Evolutionary conservation across 176 grass and related monocot species (phyloP).

Genomic region (Ampelocalamus luodianensis): DNA sequence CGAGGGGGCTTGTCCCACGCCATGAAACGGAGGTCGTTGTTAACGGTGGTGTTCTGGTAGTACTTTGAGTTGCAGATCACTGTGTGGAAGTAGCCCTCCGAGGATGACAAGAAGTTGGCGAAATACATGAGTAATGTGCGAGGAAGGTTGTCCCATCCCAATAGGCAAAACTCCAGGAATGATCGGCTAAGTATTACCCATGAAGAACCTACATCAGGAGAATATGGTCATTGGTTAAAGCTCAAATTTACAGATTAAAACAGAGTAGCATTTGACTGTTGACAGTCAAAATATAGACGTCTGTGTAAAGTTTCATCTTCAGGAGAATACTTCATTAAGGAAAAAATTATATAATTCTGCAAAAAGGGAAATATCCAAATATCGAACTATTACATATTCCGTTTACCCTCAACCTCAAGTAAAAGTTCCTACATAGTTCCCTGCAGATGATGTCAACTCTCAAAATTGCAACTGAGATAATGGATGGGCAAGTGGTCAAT

Average conservation of each 20-base stretch:
- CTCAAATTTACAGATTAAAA: neutral
- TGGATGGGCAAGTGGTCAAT: neutral
- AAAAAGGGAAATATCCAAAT: conserved; percentile 3
- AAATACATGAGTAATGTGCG: conserved; percentile 94
- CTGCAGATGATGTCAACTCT: neutral
- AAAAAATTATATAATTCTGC: neutral
- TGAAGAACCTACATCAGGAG: conserved; percentile 67
- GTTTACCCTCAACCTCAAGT: neutral
- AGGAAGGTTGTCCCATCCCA: conserved; percentile 95
- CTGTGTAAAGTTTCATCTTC: neutral
- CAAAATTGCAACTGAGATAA: conserved; percentile 3
- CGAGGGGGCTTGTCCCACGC: conserved; percentile 75
- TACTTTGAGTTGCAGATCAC: conserved; percentile 97
- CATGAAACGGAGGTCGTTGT: conserved; percentile 80
- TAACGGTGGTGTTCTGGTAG: conserved; percentile 93
- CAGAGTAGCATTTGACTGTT: neutral
- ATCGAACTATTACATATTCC: neutral
- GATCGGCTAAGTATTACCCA: conserved; percentile 77
- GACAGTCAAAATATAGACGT: neutral
- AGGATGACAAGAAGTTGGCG: conserved; percentile 84
- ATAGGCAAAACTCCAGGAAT: conserved; percentile 88
- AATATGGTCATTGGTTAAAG: conserved; percentile 20
- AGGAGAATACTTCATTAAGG: conserved; percentile 8
- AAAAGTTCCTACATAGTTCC: neutral
- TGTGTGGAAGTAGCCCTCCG: conserved; percentile 93